Base-by-base conservation (phyloP, 768 basidiomycete species). In the Suillus clintonianus region DNA sequence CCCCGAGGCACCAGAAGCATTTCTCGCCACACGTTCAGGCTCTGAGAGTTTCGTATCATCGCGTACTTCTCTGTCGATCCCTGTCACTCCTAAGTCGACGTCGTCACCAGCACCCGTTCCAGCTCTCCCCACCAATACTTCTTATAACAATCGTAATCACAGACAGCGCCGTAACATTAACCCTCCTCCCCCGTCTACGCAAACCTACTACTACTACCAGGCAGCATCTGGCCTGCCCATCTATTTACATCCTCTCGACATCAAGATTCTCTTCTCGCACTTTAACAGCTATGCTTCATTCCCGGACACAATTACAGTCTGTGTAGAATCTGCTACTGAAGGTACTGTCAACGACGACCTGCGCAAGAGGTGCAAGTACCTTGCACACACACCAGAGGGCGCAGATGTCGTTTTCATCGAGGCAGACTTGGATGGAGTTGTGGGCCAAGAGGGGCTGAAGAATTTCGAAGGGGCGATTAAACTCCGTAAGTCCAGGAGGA, bases 131-230 rank as follows among this genome's bases (percentile, higher is more conserved):
- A 70, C 47, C 13, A 42, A 58, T 42, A 14, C 67, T 19, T 67
- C 79, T 17, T 73, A 68, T 30, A 61, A 58, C 48, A 83, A 80
- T 50, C 84, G 82, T 64, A 76, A 69, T 55, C 84, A 84, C 39
- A 84, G 84, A 62, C 87, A 87, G 60, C 86, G 92, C 34, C 85
- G 87, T 62, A 95, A 95, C 72, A 76, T 95, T 67, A 95, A 94
- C 69, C 91, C 92, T 1, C 92, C 91, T 2, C 92, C 93, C 3
- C 92, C 90, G 19, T 91, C 92, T 19, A 91, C 92, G 17, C 90
- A 93, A 11, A 90, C 94, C 10, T 99, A 97, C 78, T 95, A 91
- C 73, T 99, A 91, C 77, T 99, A 99, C 75, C 97, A 99, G 75
- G 91, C 95, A 19, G 88, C 94, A 0, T 92, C 93, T 2, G 97